These are phyloP conservation scores for Alternaria angustiovoidea DNA, from an alignment of 2,329 filamentous ascomycete species.

Conservation along the genomic window DNA sequence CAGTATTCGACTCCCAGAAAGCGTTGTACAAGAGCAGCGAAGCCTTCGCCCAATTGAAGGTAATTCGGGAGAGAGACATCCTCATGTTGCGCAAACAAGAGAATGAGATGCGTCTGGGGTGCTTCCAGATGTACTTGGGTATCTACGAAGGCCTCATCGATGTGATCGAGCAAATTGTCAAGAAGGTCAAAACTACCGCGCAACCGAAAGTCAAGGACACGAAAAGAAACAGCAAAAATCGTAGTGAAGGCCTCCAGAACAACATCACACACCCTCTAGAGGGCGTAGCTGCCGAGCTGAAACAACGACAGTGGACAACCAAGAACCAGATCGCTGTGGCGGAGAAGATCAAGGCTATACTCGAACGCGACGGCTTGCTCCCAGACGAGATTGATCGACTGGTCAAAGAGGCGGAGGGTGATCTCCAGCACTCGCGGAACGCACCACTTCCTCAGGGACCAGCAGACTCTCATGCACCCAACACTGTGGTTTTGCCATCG, in stretches of 20 bases:
- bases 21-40: neutral
- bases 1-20: neutral
- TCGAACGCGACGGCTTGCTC: neutral
- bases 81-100: neutral
- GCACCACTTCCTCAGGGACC: neutral
- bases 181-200: neutral
- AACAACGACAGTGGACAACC: neutral
- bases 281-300: neutral
- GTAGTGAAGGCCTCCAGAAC: neutral
- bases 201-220: neutral
- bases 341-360: constrained; percentile 1
- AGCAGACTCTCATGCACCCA: accelerated
- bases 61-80: neutral
- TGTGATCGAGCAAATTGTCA: neutral
- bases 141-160: neutral
- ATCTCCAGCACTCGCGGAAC: neutral
- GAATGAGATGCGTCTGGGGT: neutral
- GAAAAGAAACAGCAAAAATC: neutral
- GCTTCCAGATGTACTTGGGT: neutral
- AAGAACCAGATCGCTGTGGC: neutral
- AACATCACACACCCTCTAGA: neutral
- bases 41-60: neutral
- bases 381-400: neutral
- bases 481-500: neutral
- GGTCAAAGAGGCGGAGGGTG: neutral